A percentile compares a stretch with the other conserved stretches of the same genome.
Evolutionary conservation across 371 early-diverging fungal species (phyloP).

Genomic region (Lichtheimia ornata): DNA sequence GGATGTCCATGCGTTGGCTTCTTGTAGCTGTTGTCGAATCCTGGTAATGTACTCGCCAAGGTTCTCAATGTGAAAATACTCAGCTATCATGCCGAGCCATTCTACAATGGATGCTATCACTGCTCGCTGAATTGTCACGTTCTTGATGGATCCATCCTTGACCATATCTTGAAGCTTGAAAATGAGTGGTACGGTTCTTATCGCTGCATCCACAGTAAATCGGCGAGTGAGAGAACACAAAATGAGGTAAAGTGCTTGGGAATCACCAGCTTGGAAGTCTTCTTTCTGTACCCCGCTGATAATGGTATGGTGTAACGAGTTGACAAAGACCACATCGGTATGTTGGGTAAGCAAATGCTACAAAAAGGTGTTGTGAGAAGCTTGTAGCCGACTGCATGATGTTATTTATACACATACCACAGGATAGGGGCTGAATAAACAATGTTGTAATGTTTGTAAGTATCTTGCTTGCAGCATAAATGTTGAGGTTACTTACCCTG

Average conservation of each 20-base stretch:
- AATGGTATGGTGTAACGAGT: constrained; percentile 45
- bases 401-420: neutral
- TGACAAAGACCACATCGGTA: constrained; percentile 43
- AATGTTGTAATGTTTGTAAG: no score
- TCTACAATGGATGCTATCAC: constrained; percentile 47
- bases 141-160: constrained; percentile 20
- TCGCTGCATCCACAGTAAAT: constrained; percentile 51
- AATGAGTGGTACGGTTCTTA: constrained; percentile 53
- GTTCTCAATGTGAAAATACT: constrained; percentile 6
- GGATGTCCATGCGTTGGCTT: constrained; percentile 10
- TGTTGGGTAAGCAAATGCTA: constrained; percentile 15
- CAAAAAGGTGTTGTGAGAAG: no score
- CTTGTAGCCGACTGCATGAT: no score
- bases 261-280: constrained; percentile 54
- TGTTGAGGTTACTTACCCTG: neutral
- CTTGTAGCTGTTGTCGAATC: constrained; percentile 7
- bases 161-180: constrained; percentile 51
- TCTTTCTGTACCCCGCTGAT: constrained; percentile 46
- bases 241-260: constrained; percentile 48
- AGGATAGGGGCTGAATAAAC: neutral
- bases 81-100: constrained; percentile 24
- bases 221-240: constrained; percentile 40
- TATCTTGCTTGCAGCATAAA: no score
- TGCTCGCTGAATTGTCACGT: constrained; percentile 44
- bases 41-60: constrained; percentile 10